phyloP scores from a whole-genome alignment of 2,329 filamentous ascomycete species.

The Diaporthe helianthi region DNA sequence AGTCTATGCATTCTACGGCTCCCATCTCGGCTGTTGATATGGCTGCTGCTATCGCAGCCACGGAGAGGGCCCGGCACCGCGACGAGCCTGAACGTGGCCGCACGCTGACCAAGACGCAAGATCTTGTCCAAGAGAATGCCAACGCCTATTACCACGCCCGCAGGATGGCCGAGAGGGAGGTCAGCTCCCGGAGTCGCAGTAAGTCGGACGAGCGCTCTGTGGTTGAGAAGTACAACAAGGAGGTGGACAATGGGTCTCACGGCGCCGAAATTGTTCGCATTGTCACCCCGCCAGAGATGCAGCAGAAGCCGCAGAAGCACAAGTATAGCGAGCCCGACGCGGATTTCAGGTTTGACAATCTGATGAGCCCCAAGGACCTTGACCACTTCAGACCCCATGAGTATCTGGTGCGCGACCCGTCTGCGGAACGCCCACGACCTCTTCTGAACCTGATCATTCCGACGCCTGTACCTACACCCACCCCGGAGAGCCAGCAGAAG shows the following conservation, averaged over 20 bases:
- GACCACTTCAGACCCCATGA: constrained; percentile 40
- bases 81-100: constrained; percentile 45
- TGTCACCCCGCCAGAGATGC: constrained; percentile 62
- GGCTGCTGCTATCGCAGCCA: constrained; percentile 53
- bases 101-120: constrained; percentile 41
- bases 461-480: constrained; percentile 62
- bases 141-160: constrained; percentile 65
- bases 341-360: constrained; percentile 68
- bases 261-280: constrained; percentile 49
- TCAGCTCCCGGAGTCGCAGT: constrained; percentile 60
- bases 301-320: constrained; percentile 51
- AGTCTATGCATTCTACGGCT: constrained; percentile 55
- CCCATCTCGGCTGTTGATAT: constrained; percentile 56
- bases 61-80: constrained; percentile 46
- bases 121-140: constrained; percentile 63
- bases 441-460: constrained; percentile 67
- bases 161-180: constrained; percentile 60
- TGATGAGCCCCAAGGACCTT: constrained; percentile 61
- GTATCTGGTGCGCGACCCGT: constrained; percentile 54
- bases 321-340: constrained; percentile 66
- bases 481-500: constrained; percentile 49
- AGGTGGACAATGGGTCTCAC: constrained; percentile 43
- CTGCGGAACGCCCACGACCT: constrained; percentile 62
- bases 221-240: constrained; percentile 59
- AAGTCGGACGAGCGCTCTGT: constrained; percentile 61